These are phyloP conservation scores for Elongisporangium senticosum DNA, from an alignment of 352 stramenopile genomes.

Conservation along the genomic window DNA sequence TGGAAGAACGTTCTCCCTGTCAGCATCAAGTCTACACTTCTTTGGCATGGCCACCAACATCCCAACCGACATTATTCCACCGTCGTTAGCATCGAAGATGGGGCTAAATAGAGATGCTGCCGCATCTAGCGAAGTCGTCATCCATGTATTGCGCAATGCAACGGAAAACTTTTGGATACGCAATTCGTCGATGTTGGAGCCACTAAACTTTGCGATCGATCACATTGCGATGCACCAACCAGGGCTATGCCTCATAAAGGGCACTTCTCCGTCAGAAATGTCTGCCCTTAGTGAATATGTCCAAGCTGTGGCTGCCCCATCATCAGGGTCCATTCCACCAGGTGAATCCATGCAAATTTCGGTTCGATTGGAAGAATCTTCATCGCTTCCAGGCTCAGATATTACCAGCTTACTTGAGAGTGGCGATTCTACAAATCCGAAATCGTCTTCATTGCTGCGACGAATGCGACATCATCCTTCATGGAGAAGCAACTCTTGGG, in stretches of 20 bases:
- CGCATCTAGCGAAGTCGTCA: conserved; percentile 19
- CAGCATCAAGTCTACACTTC: conserved; percentile 73
- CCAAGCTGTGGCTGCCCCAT: conserved; percentile 64
- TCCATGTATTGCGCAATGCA: conserved; percentile 64
- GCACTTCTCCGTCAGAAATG: conserved; percentile 45
- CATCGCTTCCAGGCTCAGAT: background rate
- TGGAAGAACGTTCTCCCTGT: conserved; percentile 81
- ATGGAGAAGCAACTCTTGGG: conserved; percentile 83
- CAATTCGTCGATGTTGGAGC: conserved; percentile 61
- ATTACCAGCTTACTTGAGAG: conserved; percentile 3
- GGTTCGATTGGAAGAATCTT: conserved; percentile 70
- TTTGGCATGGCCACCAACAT: conserved; percentile 63
- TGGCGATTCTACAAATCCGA: background rate
- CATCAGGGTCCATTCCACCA: conserved; percentile 60
- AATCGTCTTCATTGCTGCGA: conserved; percentile 36
- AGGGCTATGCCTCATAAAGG: conserved; percentile 63
- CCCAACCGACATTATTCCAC: conserved; percentile 36
- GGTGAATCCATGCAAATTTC: conserved; percentile 74
- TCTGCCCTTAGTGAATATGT: conserved; percentile 76
- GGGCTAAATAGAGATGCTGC: conserved; percentile 25
- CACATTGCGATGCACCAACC: conserved; percentile 56
- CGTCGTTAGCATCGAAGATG: conserved; percentile 35
- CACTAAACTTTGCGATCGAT: conserved; percentile 73
- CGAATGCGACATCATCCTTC: conserved; percentile 77
- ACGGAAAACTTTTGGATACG: conserved; percentile 78